Evolutionary conservation across 768 basidiomycete species (phyloP).

Genomic region (Boletus huronensis): DNA sequence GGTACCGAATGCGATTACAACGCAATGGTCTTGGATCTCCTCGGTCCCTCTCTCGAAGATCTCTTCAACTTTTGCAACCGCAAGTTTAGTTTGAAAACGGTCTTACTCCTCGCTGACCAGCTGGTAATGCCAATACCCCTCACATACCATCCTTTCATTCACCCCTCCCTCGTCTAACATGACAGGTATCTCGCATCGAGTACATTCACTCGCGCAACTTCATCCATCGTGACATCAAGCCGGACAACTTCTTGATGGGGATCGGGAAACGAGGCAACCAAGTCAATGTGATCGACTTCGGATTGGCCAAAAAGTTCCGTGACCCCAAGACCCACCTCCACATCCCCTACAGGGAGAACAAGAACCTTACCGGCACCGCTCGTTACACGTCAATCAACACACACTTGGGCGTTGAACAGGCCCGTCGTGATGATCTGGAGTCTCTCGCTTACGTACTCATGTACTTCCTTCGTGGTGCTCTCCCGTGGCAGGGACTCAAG

Average conservation of each 20-base stretch:
- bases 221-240: slow-evolving; percentile 97
- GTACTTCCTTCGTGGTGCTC: slow-evolving; percentile 98
- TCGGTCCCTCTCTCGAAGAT: slow-evolving; percentile 88
- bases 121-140: slow-evolving; percentile 45
- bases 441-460: slow-evolving; percentile 98
- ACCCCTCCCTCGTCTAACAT: slow-evolving; percentile 9
- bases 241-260: slow-evolving; percentile 99
- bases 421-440: slow-evolving; percentile 96
- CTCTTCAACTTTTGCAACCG: slow-evolving; percentile 96
- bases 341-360: slow-evolving; percentile 99
- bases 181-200: slow-evolving; percentile 94
- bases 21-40: slow-evolving; percentile 97
- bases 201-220: slow-evolving; percentile 99
- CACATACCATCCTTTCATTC: slow-evolving; percentile 39
- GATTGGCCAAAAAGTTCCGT: slow-evolving; percentile 99
- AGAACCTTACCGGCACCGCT: slow-evolving; percentile 98
- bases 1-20: slow-evolving; percentile 98
- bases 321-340: slow-evolving; percentile 99
- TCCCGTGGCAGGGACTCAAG: slow-evolving; percentile 99
- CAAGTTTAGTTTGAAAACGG: slow-evolving; percentile 97
- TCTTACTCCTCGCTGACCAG: slow-evolving; percentile 94
- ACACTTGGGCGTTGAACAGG: slow-evolving; percentile 96
- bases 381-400: slow-evolving; percentile 99
- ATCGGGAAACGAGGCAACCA: slow-evolving; percentile 99
- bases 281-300: slow-evolving; percentile 98